A percentile compares a stretch with the other conserved stretches of the same genome.
Conservation (phyloP, 805 yeast species). For the Brettanomyces nanus region DNA sequence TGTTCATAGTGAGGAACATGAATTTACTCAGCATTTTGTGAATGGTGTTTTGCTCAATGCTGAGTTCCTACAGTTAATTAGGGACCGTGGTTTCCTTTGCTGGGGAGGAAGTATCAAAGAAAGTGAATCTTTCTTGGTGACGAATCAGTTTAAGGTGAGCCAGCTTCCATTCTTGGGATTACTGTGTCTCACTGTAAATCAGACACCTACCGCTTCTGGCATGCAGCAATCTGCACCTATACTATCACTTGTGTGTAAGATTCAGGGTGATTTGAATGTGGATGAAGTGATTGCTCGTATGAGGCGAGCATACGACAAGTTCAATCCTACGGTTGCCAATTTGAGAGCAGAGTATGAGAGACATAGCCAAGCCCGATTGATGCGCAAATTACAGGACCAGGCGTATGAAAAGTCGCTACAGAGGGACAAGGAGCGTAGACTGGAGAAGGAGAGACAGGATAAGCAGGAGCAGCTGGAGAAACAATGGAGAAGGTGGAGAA, state of each 20-base stretch:
- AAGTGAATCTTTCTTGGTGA: slow-evolving; percentile 77
- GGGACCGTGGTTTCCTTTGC: slow-evolving; percentile 45
- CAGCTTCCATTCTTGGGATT: slow-evolving; percentile 79
- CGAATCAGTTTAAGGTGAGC: slow-evolving; percentile 63
- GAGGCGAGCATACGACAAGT: slow-evolving; percentile 32
- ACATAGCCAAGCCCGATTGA: slow-evolving; percentile 44
- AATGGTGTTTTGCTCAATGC: slow-evolving; percentile 45
- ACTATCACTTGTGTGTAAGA: slow-evolving; percentile 49
- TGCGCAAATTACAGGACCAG: slow-evolving; percentile 66
- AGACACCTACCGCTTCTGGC: slow-evolving; percentile 48
- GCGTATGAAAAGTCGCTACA: slow-evolving; percentile 67
- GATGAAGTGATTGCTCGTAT: slow-evolving; percentile 31
- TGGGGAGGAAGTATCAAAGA: slow-evolving; percentile 89
- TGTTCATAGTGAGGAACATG: slow-evolving; percentile 66
- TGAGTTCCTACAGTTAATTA: slow-evolving; percentile 38
- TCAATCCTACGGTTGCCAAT: slow-evolving; percentile 51
- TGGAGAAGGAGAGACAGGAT: slow-evolving; percentile 22
- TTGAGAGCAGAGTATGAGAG: slow-evolving; percentile 60
- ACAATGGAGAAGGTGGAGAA: slow-evolving; percentile 46
- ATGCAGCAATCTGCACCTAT: slow-evolving; percentile 45
- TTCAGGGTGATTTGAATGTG: slow-evolving; percentile 50
- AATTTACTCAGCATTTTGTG: slow-evolving; percentile 47
- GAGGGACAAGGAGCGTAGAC: slow-evolving; percentile 51
- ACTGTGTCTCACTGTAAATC: slow-evolving; percentile 56
- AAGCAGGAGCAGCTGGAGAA: slow-evolving; percentile 16